Percentiles rank a stretch among this genome's conserved stretches.
These are phyloP conservation scores for Odonthalia washingtoniensis DNA, from an alignment of 31 red algal species.

Conservation along the genomic window DNA sequence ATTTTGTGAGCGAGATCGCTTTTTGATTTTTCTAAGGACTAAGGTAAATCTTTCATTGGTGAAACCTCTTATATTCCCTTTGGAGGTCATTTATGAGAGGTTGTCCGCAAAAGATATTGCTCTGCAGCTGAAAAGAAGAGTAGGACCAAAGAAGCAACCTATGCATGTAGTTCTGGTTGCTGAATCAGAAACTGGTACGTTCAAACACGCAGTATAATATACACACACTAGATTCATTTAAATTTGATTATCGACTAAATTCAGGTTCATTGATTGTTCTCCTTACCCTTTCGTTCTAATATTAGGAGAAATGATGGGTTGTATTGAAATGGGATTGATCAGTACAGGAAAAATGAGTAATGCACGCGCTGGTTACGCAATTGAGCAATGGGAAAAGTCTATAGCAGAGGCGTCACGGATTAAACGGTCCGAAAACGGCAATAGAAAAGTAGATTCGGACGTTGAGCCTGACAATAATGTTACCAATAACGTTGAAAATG, in stretches of 20 bases:
- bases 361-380: constrained; percentile 36
- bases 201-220: no score
- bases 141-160: constrained; percentile 42
- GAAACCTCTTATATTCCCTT: background rate
- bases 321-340: constrained; percentile 72
- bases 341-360: constrained; percentile 33
- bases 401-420: background rate
- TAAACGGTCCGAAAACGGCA: background rate
- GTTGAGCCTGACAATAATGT: background rate
- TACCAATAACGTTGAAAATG: background rate
- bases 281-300: no score
- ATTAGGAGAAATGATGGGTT: constrained; percentile 51
- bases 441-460: background rate
- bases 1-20: constrained; percentile 34
- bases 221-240: no score
- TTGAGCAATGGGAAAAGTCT: constrained; percentile 47
- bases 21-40: background rate
- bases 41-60: background rate
- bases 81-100: constrained; percentile 4
- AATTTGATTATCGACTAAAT: no score
- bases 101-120: constrained; percentile 26
- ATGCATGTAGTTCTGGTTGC: constrained; percentile 62
- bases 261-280: no score
- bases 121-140: constrained; percentile 33
- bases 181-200: constrained; percentile 41